Conservation (phyloP, 768 basidiomycete genomes). For the Lactarius tabidus region DNA sequence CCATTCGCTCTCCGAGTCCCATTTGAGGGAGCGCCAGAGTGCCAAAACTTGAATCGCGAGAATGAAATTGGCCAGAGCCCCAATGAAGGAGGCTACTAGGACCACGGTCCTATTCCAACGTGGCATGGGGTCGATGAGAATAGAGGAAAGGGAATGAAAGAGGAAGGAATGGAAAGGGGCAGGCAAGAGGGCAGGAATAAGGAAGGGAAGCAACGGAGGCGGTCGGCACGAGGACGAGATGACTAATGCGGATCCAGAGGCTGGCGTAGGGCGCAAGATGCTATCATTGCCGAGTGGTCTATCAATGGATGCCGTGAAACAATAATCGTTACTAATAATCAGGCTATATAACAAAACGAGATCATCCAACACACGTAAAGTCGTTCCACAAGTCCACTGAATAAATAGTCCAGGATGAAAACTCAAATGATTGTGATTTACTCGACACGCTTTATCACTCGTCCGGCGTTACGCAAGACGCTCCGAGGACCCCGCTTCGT, state of each 20-base stretch:
- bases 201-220: background rate
- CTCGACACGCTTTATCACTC: slow-evolving; percentile 16
- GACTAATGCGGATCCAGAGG: background rate
- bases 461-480: slow-evolving; percentile 49
- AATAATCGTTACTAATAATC: background rate
- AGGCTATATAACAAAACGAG: background rate
- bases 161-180: background rate
- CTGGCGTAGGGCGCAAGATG: too few species aligned
- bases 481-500: slow-evolving; percentile 71
- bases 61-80: slow-evolving; percentile 39
- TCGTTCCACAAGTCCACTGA: background rate
- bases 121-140: slow-evolving; percentile 9
- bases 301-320: too few species aligned
- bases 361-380: too few species aligned
- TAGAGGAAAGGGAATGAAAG: background rate
- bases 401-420: background rate
- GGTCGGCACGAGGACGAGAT: background rate
- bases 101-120: slow-evolving; percentile 36
- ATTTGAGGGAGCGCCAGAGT: slow-evolving; percentile 42
- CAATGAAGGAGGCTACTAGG: slow-evolving; percentile 37
- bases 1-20: slow-evolving; percentile 51
- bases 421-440: background rate
- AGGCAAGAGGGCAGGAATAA: background rate
- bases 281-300: too few species aligned
- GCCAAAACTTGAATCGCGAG: slow-evolving; percentile 41